Evolutionary conservation across 768 basidiomycete species (phyloP).

Genomic region (Leccinellum luteum): DNA sequence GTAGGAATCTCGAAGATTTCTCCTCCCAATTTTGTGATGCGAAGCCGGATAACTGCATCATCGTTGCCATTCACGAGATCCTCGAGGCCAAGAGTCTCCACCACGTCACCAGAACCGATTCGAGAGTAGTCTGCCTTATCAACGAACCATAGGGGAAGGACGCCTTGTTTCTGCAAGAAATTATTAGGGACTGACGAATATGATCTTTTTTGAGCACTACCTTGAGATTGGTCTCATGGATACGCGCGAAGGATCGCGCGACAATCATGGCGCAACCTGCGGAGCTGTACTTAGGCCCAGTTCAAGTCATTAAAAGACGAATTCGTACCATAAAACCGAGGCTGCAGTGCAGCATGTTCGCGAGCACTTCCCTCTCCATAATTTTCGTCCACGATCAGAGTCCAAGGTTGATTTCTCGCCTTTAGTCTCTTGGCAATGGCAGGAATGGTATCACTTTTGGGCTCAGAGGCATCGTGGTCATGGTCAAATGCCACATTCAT

Average conservation of each 20-base stretch:
- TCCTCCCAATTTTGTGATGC: constrained; percentile 66
- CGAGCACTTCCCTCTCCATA: constrained; percentile 98
- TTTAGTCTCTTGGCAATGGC: constrained; percentile 88
- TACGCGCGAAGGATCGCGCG: constrained; percentile 93
- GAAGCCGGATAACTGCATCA: constrained; percentile 46
- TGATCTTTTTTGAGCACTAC: constrained; percentile 36
- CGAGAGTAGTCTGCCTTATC: constrained; percentile 82
- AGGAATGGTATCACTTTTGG: constrained; percentile 78
- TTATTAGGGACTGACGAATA: constrained; percentile 1
- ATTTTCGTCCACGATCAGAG: constrained; percentile 92
- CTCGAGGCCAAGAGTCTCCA: constrained; percentile 83
- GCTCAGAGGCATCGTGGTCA: constrained; percentile 43
- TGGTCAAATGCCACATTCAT: constrained; percentile 90
- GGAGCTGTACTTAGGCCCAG: neutral
- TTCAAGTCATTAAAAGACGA: neutral
- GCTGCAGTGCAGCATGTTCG: constrained; percentile 97
- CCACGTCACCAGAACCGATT: constrained; percentile 76
- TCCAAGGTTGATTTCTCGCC: constrained; percentile 82
- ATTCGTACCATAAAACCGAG: constrained; percentile 79
- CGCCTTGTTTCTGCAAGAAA: constrained; percentile 83
- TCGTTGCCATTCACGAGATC: constrained; percentile 52
- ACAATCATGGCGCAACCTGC: constrained; percentile 83
- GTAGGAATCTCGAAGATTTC: constrained; percentile 65
- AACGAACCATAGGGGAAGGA: constrained; percentile 92
- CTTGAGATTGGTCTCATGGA: constrained; percentile 97